Evolutionary conservation across 306 rosid species (phyloP).

Genomic region (Lupinus albus): DNA sequence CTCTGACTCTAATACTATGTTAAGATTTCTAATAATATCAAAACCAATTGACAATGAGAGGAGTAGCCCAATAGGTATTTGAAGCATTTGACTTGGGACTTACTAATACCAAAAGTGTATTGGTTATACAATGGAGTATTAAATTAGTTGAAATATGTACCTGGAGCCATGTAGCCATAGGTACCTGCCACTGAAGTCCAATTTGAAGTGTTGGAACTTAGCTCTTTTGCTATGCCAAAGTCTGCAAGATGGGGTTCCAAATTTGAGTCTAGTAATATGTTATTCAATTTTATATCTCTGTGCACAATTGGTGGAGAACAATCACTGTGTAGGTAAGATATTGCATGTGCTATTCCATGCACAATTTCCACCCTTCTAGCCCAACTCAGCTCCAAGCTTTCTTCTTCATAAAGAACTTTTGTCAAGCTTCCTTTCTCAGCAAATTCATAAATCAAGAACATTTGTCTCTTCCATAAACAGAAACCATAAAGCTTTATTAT

Average conservation of each 20-base stretch:
- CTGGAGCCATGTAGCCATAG: slow-evolving; percentile 85
- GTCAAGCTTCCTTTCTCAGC: slow-evolving; percentile 55
- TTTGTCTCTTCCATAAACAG: slow-evolving; percentile 50
- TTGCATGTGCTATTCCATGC: slow-evolving; percentile 68
- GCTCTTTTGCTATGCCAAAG: slow-evolving; percentile 66
- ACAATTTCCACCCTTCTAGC: slow-evolving; percentile 53
- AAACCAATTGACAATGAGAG: too few relatives aligned
- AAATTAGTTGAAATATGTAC: slow-evolving; percentile 38
- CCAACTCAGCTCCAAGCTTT: slow-evolving; percentile 53
- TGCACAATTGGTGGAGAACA: slow-evolving; percentile 66
- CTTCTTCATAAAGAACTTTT: slow-evolving; percentile 54
- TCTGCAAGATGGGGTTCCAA: slow-evolving; percentile 66
- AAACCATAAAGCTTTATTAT: slow-evolving; percentile 67
- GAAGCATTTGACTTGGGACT: too few relatives aligned
- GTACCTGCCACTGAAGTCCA: slow-evolving; percentile 73
- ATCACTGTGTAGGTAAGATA: slow-evolving; percentile 67
- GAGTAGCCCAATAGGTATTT: too few relatives aligned
- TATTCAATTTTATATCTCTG: slow-evolving; percentile 63
- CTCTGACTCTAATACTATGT: too few relatives aligned
- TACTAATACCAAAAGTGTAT: background rate
- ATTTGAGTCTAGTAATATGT: slow-evolving; percentile 56
- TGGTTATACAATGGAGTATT: background rate
- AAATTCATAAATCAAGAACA: slow-evolving; percentile 67
- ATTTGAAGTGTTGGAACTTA: slow-evolving; percentile 48
- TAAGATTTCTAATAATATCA: too few relatives aligned